These are phyloP conservation scores for Aspergillus versicolor DNA, from an alignment of 2,329 filamentous ascomycete genomes.

Conservation along the genomic window DNA sequence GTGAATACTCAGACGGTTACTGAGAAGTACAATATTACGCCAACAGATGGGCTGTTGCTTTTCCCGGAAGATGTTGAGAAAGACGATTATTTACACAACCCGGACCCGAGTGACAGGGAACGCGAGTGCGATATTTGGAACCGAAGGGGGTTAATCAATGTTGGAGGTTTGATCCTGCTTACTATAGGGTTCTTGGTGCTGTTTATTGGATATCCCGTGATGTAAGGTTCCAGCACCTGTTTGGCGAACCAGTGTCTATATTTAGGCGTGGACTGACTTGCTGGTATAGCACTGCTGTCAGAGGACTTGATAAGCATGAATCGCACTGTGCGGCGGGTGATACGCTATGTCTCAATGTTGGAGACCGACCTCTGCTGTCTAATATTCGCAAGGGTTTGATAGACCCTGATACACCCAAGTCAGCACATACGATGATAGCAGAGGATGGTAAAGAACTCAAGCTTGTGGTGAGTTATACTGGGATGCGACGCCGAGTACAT, in stretches of 20 bases:
- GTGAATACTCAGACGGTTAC: slow-evolving; percentile 72
- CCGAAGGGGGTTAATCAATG: slow-evolving; percentile 61
- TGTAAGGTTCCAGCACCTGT: slow-evolving; percentile 52
- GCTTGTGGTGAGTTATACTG: slow-evolving; percentile 53
- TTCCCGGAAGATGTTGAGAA: slow-evolving; percentile 73
- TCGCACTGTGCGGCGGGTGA: slow-evolving; percentile 36
- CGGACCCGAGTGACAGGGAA: slow-evolving; percentile 62
- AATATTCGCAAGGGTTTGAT: slow-evolving; percentile 63
- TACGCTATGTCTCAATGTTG: slow-evolving; percentile 51
- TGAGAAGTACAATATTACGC: slow-evolving; percentile 71
- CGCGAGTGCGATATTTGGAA: slow-evolving; percentile 66
- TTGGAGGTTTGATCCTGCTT: slow-evolving; percentile 62
- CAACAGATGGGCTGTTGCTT: slow-evolving; percentile 64
- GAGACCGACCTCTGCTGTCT: slow-evolving; percentile 52
- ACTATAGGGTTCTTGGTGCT: slow-evolving; percentile 61
- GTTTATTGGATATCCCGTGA: slow-evolving; percentile 68
- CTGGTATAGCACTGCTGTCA: slow-evolving; percentile 56
- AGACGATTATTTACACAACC: slow-evolving; percentile 71
- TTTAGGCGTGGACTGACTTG: slow-evolving; percentile 7
- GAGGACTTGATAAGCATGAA: slow-evolving; percentile 39
- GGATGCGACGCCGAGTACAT: neutral
- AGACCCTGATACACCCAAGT: slow-evolving; percentile 65
- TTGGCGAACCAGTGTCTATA: neutral
- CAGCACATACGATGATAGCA: slow-evolving; percentile 56
- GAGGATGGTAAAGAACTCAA: slow-evolving; percentile 61